phyloP scores from a whole-genome alignment of 805 yeast species.

The Tanozyma kutaoensis region DNA sequence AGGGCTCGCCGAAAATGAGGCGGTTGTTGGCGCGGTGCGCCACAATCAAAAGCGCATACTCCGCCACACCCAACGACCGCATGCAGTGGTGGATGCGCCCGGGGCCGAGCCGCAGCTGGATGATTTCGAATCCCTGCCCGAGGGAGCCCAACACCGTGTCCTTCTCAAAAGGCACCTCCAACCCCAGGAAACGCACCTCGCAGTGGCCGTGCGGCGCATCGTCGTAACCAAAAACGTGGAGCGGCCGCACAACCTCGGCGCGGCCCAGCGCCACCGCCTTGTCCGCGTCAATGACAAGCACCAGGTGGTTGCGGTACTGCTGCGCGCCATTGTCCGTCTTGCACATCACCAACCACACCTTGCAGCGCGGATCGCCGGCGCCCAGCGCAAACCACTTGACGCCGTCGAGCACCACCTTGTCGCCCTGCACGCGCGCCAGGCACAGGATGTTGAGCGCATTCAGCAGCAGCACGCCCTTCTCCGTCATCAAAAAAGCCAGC shows the following conservation, averaged over 20 bases:
- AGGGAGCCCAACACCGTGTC: constrained; percentile 25
- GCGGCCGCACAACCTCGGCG: constrained; percentile 35
- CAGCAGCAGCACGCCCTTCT: constrained; percentile 44
- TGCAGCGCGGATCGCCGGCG: constrained; percentile 53
- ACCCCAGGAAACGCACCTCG: constrained; percentile 39
- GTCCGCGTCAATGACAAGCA: constrained; percentile 39
- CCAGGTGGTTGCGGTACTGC: constrained; percentile 40
- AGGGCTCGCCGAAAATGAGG: constrained; percentile 35
- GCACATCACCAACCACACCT: constrained; percentile 41
- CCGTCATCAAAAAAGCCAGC: constrained; percentile 56
- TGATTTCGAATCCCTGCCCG: constrained; percentile 50
- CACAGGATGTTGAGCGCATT: constrained; percentile 47
- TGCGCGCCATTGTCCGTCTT: constrained; percentile 20
- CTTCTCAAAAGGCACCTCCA: constrained; percentile 30
- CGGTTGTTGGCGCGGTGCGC: constrained; percentile 40
- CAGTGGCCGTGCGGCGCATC: constrained; percentile 68
- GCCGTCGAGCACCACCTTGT: constrained; percentile 41
- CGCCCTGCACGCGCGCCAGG: constrained; percentile 24
- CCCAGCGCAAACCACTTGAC: constrained; percentile 64
- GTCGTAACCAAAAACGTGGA: constrained; percentile 44
- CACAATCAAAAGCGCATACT: constrained; percentile 34
- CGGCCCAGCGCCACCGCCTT: constrained; percentile 35
- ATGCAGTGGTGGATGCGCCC: constrained; percentile 64
- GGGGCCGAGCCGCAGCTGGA: constrained; percentile 54
- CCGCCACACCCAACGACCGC: constrained; percentile 51